These are phyloP conservation scores for Picea sitchensis DNA, from an alignment of 75 land plant genomes.

Conservation along the genomic window DNA sequence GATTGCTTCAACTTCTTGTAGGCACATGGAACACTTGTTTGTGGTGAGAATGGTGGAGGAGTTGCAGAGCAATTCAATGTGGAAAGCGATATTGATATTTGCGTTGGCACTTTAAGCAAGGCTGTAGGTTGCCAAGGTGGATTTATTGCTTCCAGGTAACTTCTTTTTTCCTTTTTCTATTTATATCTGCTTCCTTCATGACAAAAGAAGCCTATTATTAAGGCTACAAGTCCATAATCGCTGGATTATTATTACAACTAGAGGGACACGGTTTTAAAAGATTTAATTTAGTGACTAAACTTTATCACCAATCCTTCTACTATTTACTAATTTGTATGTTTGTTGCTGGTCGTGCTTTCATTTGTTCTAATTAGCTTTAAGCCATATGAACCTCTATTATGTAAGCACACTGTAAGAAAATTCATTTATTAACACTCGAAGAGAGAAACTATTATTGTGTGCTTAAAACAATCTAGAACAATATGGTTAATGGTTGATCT, in stretches of 20 bases:
- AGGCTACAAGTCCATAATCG: background rate
- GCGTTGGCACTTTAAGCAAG: slow-evolving; percentile 94
- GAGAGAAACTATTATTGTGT: background rate
- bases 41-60: slow-evolving; percentile 96
- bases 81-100: slow-evolving; percentile 82
- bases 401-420: background rate
- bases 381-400: background rate
- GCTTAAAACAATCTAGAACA: background rate
- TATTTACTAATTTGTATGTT: background rate
- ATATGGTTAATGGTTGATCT: background rate
- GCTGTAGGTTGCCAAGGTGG: slow-evolving; percentile 99
- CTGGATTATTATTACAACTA: background rate
- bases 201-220: too few species aligned
- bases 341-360: background rate
- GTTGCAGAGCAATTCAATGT: slow-evolving; percentile 77
- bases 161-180: slow-evolving; percentile 1
- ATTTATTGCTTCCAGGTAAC: slow-evolving; percentile 85
- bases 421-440: background rate
- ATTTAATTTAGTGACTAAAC: too few species aligned
- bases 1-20: slow-evolving; percentile 20
- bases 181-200: background rate
- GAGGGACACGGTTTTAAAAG: background rate
- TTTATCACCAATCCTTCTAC: background rate
- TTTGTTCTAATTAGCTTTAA: background rate
- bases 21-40: slow-evolving; percentile 98